phyloP scores from a whole-genome alignment of 768 basidiomycete species.

The Tulasnella sp. region DNA sequence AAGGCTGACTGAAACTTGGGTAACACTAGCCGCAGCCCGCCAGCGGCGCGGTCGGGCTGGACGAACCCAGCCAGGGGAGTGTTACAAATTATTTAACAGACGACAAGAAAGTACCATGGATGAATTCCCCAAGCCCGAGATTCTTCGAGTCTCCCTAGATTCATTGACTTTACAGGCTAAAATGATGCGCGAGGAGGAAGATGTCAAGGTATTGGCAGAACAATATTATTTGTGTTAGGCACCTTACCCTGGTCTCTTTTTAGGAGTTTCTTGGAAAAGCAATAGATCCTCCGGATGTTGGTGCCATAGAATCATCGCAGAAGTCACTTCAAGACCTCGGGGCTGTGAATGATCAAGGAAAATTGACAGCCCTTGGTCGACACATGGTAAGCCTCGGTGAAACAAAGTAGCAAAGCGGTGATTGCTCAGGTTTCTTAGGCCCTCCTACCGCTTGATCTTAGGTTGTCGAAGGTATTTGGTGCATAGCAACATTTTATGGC shows the following conservation, averaged over 20 bases:
- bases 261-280: conserved; percentile 57
- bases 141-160: conserved; percentile 75
- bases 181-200: conserved; percentile 58
- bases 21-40: conserved; percentile 61
- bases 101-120: conserved; percentile 56
- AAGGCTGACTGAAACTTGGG: conserved; percentile 63
- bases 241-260: background rate
- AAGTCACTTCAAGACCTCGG: conserved; percentile 60
- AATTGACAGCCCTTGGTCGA: conserved; percentile 67
- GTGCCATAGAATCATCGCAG: conserved; percentile 68
- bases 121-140: conserved; percentile 72
- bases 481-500: background rate
- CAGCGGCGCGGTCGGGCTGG: conserved; percentile 87
- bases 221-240: conserved; percentile 12
- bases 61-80: conserved; percentile 65
- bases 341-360: conserved; percentile 50
- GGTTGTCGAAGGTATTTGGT: conserved; percentile 68
- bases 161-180: conserved; percentile 71
- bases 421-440: conserved; percentile 34
- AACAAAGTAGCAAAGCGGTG: background rate
- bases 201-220: conserved; percentile 46
- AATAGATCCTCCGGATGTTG: conserved; percentile 68
- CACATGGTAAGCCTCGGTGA: conserved; percentile 43
- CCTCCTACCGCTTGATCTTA: conserved; percentile 74
- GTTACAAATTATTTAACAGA: conserved; percentile 79